Conservation (phyloP, 345 rosid genomes). For the Erodium maritimum region DNA sequence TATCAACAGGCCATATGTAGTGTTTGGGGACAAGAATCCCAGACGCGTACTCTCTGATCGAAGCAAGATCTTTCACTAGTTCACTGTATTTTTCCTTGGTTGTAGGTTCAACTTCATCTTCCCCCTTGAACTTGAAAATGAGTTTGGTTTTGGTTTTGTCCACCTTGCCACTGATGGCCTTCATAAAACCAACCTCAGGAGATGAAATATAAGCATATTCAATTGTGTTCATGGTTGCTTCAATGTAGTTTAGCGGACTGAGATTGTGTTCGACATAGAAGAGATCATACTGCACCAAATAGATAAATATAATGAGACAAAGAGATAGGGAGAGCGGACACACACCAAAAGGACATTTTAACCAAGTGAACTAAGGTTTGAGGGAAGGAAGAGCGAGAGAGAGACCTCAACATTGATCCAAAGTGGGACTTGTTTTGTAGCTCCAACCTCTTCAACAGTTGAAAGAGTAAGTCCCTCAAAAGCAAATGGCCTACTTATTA, state of each 20-base stretch:
- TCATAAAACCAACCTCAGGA: constrained; percentile 76
- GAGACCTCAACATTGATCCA: constrained; percentile 78
- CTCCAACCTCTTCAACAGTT: constrained; percentile 39
- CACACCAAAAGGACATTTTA: too few relatives aligned
- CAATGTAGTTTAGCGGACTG: constrained; percentile 26
- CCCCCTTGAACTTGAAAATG: constrained; percentile 25
- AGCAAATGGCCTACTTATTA: constrained; percentile 30
- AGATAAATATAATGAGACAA: too few relatives aligned
- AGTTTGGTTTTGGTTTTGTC: constrained; percentile 35
- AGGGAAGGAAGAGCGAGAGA: too few relatives aligned
- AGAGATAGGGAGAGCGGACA: too few relatives aligned
- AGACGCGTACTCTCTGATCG: constrained; percentile 52
- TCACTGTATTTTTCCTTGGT: constrained; percentile 44
- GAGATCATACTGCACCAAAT: constrained; percentile 35
- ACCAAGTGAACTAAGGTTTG: too few relatives aligned
- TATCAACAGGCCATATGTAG: constrained; percentile 53
- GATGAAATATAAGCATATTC: constrained; percentile 35
- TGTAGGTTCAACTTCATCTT: constrained; percentile 50
- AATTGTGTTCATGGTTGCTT: constrained; percentile 11
- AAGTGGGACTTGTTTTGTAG: constrained; percentile 24
- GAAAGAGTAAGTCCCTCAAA: constrained; percentile 40
- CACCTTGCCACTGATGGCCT: constrained; percentile 32
- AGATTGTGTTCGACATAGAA: constrained; percentile 59
- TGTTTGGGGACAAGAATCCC: constrained; percentile 69
- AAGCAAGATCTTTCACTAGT: constrained; percentile 33